Evolutionary conservation across 805 yeast species (phyloP), one percentile per base, ranked within the genome.

Genomic region (Torulaspora indica): DNA sequence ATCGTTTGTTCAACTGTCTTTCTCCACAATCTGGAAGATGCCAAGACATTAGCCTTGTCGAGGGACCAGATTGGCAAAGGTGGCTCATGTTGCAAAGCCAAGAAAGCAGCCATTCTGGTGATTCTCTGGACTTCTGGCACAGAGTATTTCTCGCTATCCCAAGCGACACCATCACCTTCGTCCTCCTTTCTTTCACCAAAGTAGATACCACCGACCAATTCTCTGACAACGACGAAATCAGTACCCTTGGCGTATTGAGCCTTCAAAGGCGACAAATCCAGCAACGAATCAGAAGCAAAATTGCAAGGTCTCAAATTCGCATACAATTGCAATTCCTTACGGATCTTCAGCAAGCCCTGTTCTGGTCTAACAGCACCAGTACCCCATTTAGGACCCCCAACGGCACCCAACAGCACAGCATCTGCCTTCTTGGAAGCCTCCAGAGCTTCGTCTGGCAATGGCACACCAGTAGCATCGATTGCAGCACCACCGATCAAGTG

Each of bases 361-460:
- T 93, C 98, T 41, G 98, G 98, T 72, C 98, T 82, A 37, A 91
- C 98, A 9, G 76, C 62, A 40, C 97, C 97, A 22, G 97, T 86
- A 29, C 98, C 98, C 98, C 98, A 93, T 71, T 93, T 93, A 49
- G 98, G 98, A 27, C 98, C 98, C 52, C 98, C 98, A 27, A 93
- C 98, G 7, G 98, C 96, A 54, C 98, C 98, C 45, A 93, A 75
- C 53, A 93, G 72, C n/a, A 93, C 95, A 20, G 98, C 98, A 64
- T 91, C 95, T 1, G 98, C 83, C 35, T 71, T 70, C 68, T 87
- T 89, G 29, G 97, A 77, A 8, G 95, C 89, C 36, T 71, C 85
- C 38, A 93, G 74, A 3, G 96, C 77, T 46, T 75, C 91, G 48
- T 85, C 95, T 12, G 96, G 85, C 52, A 93, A 74, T 47, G 98